phyloP scores from a whole-genome alignment of 2,329 filamentous ascomycete genomes.

The Elsinoe ampelina region DNA sequence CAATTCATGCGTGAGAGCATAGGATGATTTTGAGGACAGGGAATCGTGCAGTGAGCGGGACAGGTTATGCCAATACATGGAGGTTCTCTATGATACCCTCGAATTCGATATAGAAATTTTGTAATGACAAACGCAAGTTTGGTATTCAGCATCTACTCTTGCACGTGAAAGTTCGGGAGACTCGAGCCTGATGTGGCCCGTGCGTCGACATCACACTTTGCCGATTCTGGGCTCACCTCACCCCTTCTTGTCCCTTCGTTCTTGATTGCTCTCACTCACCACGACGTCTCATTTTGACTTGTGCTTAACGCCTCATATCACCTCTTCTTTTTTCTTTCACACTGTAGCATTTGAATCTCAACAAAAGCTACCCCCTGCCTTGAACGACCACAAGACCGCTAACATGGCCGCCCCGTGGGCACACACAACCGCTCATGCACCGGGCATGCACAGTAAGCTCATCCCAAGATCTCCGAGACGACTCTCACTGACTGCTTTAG shows the following conservation, averaged over 20 bases:
- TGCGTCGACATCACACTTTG: background rate
- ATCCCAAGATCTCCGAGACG: too few relatives aligned
- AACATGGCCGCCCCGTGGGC: background rate
- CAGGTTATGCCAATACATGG: too few relatives aligned
- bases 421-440: background rate
- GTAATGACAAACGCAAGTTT: too few relatives aligned
- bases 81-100: too few relatives aligned
- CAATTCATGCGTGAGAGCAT: constrained; percentile 40
- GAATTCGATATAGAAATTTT: too few relatives aligned
- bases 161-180: background rate
- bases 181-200: background rate
- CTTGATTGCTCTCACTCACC: background rate
- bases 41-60: too few relatives aligned
- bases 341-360: too few relatives aligned
- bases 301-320: background rate
- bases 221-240: background rate
- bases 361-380: too few relatives aligned
- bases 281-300: background rate
- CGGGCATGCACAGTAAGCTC: background rate
- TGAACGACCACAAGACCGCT: background rate
- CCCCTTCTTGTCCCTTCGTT: background rate
- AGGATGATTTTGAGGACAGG: constrained; percentile 4
- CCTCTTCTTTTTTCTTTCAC: background rate
- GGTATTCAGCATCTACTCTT: constrained; percentile 6
- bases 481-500: constrained; percentile 14